These are phyloP conservation scores for Crithidia brevicula DNA, from an alignment of 208 protist species.

Conservation along the genomic window DNA sequence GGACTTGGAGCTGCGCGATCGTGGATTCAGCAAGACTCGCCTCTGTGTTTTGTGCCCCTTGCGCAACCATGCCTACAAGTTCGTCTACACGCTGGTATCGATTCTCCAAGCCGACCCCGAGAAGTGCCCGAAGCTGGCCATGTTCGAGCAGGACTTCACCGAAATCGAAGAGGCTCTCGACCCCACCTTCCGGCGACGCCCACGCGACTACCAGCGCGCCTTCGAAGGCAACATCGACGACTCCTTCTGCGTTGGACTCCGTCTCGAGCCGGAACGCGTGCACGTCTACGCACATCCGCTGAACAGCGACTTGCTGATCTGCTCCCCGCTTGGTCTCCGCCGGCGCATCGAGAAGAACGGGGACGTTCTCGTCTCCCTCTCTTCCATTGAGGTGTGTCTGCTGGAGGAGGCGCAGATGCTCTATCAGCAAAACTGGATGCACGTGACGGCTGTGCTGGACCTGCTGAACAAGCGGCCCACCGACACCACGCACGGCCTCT, in stretches of 20 bases:
- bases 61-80: slow-evolving; percentile 90
- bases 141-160: slow-evolving; percentile 88
- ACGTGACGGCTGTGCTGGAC: slow-evolving; percentile 76
- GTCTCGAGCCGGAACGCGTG: slow-evolving; percentile 66
- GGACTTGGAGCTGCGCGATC: slow-evolving; percentile 89
- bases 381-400: slow-evolving; percentile 95
- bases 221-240: slow-evolving; percentile 98
- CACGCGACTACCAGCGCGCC: slow-evolving; percentile 89
- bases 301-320: slow-evolving; percentile 95
- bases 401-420: slow-evolving; percentile 95
- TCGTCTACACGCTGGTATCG: slow-evolving; percentile 85
- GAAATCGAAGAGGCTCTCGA: slow-evolving; percentile 90
- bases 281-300: slow-evolving; percentile 92
- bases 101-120: slow-evolving; percentile 67
- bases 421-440: slow-evolving; percentile 98
- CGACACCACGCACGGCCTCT: slow-evolving; percentile 82
- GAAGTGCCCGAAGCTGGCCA: slow-evolving; percentile 69
- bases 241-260: slow-evolving; percentile 94
- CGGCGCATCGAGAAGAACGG: slow-evolving; percentile 79
- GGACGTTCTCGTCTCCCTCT: slow-evolving; percentile 79
- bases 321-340: slow-evolving; percentile 94
- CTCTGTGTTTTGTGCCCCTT: slow-evolving; percentile 95
- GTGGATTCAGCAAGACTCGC: slow-evolving; percentile 94
- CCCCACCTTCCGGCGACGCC: slow-evolving; percentile 80
- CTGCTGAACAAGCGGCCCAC: slow-evolving; percentile 83